Evolutionary conservation across 768 basidiomycete species (phyloP), one percentile per base, ranked within the genome.

Genomic region (Coprinopsis cinerea): DNA sequence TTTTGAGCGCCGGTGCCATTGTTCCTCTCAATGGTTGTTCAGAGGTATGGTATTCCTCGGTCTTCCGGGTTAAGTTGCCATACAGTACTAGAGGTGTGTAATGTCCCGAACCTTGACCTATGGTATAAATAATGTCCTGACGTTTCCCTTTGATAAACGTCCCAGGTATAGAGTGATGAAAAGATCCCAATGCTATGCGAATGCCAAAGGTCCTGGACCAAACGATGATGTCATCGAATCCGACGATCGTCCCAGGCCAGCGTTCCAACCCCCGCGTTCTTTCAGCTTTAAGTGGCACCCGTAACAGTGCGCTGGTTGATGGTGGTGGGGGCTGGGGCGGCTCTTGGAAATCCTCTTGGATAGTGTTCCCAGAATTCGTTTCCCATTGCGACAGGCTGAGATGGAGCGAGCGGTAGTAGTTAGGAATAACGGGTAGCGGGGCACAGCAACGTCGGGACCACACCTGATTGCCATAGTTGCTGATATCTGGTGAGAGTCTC

Each of bases 311-410:
- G 9, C 30, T n/a, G 30, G 9, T 9, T n/a, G 9, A 34, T n/a
- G 30, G n/a, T 9, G 30, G 9, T n/a, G 30, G 30, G 30, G 37
- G 37, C 18, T 22, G n/a, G n/a, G 30, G 15, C 42, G 44, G 28
- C 23, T 39, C 61, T 54, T 13, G 65, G 63, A 53, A 64, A 64
- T 18, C 65, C 65, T 48, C 59, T 54, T 22, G 64, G 65, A 40
- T 61, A 67, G 49, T 67, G 61, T 42, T 61, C 59, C 65, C 65
- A 67, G 36, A 44, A 64, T 9, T 47, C 37, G 27, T 60, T 64
- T n/a, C 63, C 61, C 11, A 57, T 54, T 44, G 53, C 53, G n/a
- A 51, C 51, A 24, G 65, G 65, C 65, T 67, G 51, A 15, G n/a
- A 15, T 26, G n/a, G 15, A 45, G 44, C 30, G 13, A 26, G 10